phyloP scores from a whole-genome alignment of 1,284 basidiomycete genomes.

The Moesziomyces parantarcticus region DNA sequence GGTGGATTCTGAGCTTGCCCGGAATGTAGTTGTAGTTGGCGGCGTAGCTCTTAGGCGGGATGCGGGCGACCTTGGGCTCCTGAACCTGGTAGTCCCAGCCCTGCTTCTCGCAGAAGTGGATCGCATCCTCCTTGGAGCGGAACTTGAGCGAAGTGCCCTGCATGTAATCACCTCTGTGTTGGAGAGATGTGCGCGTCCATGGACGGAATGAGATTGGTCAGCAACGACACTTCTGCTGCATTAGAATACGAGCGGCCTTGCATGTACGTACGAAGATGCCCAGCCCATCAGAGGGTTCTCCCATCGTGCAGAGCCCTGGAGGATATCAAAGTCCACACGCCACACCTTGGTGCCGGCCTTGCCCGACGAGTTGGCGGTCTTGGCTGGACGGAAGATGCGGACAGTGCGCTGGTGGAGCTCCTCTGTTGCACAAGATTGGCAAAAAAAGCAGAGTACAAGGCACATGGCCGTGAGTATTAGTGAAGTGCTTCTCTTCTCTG shows the following conservation, averaged over 20 bases:
- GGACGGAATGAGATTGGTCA: conserved; percentile 2
- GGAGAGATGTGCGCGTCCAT: not conserved
- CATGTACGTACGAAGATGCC: conserved; percentile 71
- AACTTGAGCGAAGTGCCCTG: conserved; percentile 90
- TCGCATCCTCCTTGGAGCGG: conserved; percentile 87
- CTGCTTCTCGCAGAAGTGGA: conserved; percentile 78
- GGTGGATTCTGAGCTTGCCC: conserved; percentile 82
- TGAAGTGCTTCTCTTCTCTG: not conserved
- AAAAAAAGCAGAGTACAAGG: not conserved
- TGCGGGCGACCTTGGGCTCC: conserved; percentile 68
- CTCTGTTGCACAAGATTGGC: conserved; percentile 70
- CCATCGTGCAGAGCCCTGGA: conserved; percentile 90
- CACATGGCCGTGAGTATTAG: not conserved
- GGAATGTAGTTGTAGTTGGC: conserved; percentile 86
- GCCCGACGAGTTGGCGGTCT: conserved; percentile 95
- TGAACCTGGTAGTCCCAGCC: conserved; percentile 68
- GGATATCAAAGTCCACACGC: conserved; percentile 93
- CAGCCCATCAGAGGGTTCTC: conserved; percentile 99
- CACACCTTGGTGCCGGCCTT: conserved; percentile 84
- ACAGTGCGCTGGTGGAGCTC: conserved; percentile 88
- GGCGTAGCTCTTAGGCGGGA: conserved; percentile 79
- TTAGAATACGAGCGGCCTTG: not conserved
- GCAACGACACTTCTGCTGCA: not conserved
- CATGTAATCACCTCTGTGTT: conserved; percentile 89
- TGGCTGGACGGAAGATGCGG: conserved; percentile 91